Evolutionary conservation across 2,329 filamentous ascomycete species (phyloP).

Genomic region (Aspergillaceae sp.): DNA sequence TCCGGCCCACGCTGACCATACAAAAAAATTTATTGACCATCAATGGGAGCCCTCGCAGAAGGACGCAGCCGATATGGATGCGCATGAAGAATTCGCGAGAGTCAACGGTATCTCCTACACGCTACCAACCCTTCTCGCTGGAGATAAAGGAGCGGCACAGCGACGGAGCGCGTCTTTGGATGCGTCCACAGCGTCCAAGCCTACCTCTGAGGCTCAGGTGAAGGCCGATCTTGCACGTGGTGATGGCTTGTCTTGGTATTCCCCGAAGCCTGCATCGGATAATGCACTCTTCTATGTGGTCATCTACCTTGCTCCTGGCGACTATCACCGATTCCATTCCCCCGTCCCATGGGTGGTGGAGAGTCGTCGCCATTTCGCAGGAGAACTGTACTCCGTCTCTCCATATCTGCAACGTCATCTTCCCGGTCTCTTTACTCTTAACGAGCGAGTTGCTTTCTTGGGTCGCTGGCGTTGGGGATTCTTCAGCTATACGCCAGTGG

Average conservation of each 20-base stretch:
- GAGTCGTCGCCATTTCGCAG: conserved; percentile 90
- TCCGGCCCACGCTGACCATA: conserved; percentile 34
- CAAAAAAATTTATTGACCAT: conserved; percentile 26
- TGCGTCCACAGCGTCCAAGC: conserved; percentile 59
- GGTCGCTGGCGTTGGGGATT: conserved; percentile 96
- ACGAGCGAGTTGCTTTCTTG: conserved; percentile 88
- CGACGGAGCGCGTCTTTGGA: conserved; percentile 54
- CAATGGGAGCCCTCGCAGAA: conserved; percentile 25
- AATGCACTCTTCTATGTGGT: conserved; percentile 82
- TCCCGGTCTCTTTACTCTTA: conserved; percentile 89
- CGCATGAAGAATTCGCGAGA: conserved; percentile 85
- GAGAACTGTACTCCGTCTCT: conserved; percentile 89
- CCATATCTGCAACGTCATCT: conserved; percentile 89
- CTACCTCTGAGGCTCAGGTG: conserved; percentile 73
- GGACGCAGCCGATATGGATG: conserved; percentile 58
- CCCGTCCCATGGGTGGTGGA: conserved; percentile 93
- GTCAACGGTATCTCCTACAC: conserved; percentile 96
- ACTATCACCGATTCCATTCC: conserved; percentile 98
- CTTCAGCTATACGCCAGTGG: conserved; percentile 92
- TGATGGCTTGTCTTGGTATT: conserved; percentile 57
- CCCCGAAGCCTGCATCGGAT: conserved; percentile 53
- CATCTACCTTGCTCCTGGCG: conserved; percentile 90
- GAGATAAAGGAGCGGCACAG: conserved; percentile 40
- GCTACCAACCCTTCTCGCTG: conserved; percentile 76
- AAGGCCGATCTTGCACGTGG: conserved; percentile 71